Evolutionary conservation across 768 basidiomycete genomes (phyloP).

Genomic region (Hypholoma fasciculare): DNA sequence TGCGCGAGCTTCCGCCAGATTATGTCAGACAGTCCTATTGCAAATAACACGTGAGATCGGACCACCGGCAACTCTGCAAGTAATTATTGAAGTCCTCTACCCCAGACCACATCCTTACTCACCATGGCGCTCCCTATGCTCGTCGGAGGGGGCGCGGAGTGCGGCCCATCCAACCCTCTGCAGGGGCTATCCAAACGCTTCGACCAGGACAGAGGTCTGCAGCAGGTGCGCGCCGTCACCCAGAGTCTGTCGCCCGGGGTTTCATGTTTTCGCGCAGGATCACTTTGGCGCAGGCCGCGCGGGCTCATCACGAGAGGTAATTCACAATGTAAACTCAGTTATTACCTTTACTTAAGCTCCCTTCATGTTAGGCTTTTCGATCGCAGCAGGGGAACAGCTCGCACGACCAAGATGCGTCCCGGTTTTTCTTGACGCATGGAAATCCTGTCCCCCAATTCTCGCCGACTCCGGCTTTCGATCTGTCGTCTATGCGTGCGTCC

Average conservation of each 20-base stretch:
- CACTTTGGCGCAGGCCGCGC: constrained; percentile 62
- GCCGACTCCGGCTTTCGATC: constrained; percentile 51
- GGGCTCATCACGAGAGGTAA: constrained; percentile 66
- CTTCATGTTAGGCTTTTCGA: constrained; percentile 54
- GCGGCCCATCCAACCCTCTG: constrained; percentile 83
- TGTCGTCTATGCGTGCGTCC: constrained; percentile 52
- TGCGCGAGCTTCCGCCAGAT: background rate
- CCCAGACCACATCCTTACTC: constrained; percentile 6
- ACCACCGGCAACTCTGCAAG: constrained; percentile 9
- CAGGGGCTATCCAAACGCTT: constrained; percentile 79
- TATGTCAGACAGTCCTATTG: constrained; percentile 1
- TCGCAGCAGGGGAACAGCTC: constrained; percentile 45
- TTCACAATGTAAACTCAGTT: background rate
- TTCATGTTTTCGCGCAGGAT: constrained; percentile 48
- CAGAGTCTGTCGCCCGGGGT: constrained; percentile 12
- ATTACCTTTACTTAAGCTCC: background rate
- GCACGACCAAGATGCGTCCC: constrained; percentile 65
- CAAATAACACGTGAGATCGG: constrained; percentile 19
- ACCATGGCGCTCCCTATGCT: constrained; percentile 82
- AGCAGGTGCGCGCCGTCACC: constrained; percentile 54
- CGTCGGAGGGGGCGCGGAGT: constrained; percentile 71
- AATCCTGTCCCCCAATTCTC: constrained; percentile 33
- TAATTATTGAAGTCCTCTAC: constrained; percentile 1
- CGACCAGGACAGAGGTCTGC: constrained; percentile 74
- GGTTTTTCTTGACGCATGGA: constrained; percentile 56